phyloP scores from a whole-genome alignment of 2,329 filamentous ascomycete genomes.

The Thelonectria rubi region DNA sequence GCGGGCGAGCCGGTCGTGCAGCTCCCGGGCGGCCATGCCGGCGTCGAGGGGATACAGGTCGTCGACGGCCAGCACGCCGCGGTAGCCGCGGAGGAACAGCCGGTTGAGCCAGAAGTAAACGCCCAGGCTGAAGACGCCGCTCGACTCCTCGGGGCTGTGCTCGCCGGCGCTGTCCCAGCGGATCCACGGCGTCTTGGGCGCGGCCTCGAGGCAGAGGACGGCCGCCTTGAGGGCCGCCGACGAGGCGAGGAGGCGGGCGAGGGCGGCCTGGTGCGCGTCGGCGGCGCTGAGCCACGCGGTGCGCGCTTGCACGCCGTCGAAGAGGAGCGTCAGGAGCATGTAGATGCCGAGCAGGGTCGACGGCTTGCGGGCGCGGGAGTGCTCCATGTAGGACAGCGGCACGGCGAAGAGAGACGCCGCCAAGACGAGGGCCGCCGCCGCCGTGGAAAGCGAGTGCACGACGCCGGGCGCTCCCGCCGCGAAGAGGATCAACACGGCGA shows the following conservation, averaged over 20 bases:
- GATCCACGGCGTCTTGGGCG: conserved; percentile 51
- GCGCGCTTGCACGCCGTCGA: conserved; percentile 54
- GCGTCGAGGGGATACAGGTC: conserved; percentile 50
- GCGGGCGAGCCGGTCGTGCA: conserved; percentile 31
- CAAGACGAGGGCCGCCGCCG: conserved; percentile 38
- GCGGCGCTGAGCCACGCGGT: conserved; percentile 52
- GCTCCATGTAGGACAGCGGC: conserved; percentile 48
- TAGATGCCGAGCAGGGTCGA: conserved; percentile 55
- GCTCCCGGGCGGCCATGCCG: conserved; percentile 35
- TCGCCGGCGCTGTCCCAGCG: conserved; percentile 47
- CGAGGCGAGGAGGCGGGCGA: conserved; percentile 47
- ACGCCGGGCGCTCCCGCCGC: conserved; percentile 30
- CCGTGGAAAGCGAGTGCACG: conserved; percentile 41
- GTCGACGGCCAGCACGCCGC: conserved; percentile 43
- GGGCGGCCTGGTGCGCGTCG: conserved; percentile 24
- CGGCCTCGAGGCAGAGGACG: conserved; percentile 50
- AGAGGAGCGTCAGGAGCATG: conserved; percentile 52
- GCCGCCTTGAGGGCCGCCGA: conserved; percentile 48
- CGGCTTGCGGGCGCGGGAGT: conserved; percentile 50
- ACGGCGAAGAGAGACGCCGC: conserved; percentile 43
- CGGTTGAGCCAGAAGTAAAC: conserved; percentile 49
- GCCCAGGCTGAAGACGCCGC: conserved; percentile 44
- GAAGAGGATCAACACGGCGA: conserved; percentile 45
- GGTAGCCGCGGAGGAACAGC: conserved; percentile 50
- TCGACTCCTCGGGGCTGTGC: conserved; percentile 53